Evolutionary conservation across 2,329 filamentous ascomycete species (phyloP).

Genomic region (Trichophyton simii): DNA sequence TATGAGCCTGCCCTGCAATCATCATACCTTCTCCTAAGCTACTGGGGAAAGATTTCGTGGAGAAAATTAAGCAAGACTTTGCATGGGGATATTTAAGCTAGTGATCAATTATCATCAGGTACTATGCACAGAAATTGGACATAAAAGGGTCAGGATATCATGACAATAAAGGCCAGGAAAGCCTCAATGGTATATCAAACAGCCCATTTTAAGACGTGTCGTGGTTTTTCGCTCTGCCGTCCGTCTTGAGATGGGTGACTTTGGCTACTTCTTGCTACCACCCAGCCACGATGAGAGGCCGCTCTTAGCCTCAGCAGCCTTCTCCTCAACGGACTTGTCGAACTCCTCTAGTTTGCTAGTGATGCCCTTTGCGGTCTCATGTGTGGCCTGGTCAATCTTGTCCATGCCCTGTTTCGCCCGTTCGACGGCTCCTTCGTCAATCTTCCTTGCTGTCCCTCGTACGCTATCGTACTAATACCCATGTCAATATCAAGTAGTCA

Average conservation of each 20-base stretch:
- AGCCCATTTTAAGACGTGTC: neutral
- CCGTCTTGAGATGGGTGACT: neutral
- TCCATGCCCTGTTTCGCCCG: conserved; percentile 47
- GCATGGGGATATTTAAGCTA: too few species aligned
- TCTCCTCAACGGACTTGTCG: conserved; percentile 68
- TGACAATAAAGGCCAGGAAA: too few species aligned
- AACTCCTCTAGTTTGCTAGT: conserved; percentile 56
- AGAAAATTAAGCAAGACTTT: too few species aligned
- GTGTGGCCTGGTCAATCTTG: conserved; percentile 49
- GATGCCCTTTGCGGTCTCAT: conserved; percentile 47
- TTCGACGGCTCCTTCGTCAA: conserved; percentile 48
- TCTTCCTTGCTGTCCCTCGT: conserved; percentile 42
- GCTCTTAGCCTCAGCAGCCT: conserved; percentile 69
- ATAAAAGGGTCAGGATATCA: too few species aligned
- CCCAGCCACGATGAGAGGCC: conserved; percentile 80
- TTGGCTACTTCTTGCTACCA: conserved; percentile 16
- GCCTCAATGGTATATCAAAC: neutral
- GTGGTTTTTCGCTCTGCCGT: neutral
- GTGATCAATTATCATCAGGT: too few species aligned
- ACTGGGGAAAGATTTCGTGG: too few species aligned
- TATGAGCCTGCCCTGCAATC: too few species aligned
- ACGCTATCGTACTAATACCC: conserved; percentile 45
- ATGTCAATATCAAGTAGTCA: neutral
- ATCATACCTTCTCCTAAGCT: too few species aligned
- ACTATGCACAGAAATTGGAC: too few species aligned